Base-by-base conservation (phyloP, 441 rosid genomes). In the Dalechampia spathulata region DNA sequence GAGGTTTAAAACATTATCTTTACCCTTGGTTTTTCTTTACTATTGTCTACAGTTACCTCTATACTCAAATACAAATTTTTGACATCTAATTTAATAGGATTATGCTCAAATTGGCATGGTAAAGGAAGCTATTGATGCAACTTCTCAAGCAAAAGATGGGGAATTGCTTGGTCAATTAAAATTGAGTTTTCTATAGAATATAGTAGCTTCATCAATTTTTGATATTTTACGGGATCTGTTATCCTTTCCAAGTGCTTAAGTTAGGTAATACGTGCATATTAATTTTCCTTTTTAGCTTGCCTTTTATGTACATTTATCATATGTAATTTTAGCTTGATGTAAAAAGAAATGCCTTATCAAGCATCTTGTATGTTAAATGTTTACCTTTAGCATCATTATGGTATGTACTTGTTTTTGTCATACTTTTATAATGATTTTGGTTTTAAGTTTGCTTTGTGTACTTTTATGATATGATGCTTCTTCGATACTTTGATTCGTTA, bases 61-160 rank as follows among this genome's bases (percentile, higher is more conserved):
- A 23, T 7, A n/a, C 23, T 14, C 5, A 5, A 15, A 14, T 12
- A 8, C 36, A 43, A 51, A 25, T 17, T 53, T 52, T 36, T 7
- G 1, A 8, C 57, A 11, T 52, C 21, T 40, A 6, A 37, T 49
- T 16, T 55, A 3, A 48, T 72, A 93, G 99, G 86, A 93, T 32
- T 93, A 78, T 69, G 96, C 97, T 63, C 85, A 87, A 64, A 82
- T 93, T 50, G 99, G 95, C 59, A 90, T 90, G 97, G 97, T 95
- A 3, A 90, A 93, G 74, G 99, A 93, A 78, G 99, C 99, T 22
- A 97, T 95, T 9, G 97, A 90, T 68, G 91, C 91, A 57, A 97
- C 99, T 12, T 85, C 96, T 55, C 99, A 87, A 64, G 93, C 96
- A 42, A 87, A 90, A 69, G 99, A 93, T 62, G 96, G 96, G 2